Evolutionary conservation across 2,329 filamentous ascomycete genomes (phyloP).

Genomic region (Cercospora berteroae): DNA sequence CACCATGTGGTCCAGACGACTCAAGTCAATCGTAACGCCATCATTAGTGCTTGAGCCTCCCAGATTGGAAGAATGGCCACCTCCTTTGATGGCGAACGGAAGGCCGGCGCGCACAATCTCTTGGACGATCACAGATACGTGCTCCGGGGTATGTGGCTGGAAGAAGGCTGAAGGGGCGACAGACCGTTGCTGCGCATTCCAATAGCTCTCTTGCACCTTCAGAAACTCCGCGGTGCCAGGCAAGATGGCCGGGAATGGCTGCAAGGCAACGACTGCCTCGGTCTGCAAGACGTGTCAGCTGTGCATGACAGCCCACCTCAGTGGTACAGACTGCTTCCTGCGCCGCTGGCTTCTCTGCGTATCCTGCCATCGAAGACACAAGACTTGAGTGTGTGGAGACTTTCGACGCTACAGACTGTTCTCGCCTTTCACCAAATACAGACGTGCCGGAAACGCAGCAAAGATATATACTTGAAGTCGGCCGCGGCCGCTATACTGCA

Average conservation of each 20-base stretch:
- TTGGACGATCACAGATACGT: neutral
- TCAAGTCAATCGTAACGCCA: conserved; percentile 30
- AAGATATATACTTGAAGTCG: neutral
- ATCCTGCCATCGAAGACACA: neutral
- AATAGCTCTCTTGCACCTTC: neutral
- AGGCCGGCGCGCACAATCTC: conserved; percentile 10
- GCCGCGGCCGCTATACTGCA: too few relatives aligned
- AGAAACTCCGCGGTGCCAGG: neutral
- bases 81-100: conserved; percentile 30
- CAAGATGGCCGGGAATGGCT: neutral
- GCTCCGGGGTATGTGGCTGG: neutral
- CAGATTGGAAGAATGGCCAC: conserved; percentile 26
- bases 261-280: neutral
- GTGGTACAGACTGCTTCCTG: neutral
- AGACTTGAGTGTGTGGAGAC: neutral
- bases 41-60: conserved; percentile 26
- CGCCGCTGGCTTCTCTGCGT: neutral
- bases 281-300: neutral
- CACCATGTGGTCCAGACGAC: conserved; percentile 19
- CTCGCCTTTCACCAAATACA: neutral
- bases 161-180: neutral
- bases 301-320: neutral
- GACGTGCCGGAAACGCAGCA: neutral
- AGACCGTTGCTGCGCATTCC: neutral
- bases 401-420: neutral